Evolutionary conservation across 352 stramenopile genomes (phyloP).

Genomic region (Elongisporangium undulatum): DNA sequence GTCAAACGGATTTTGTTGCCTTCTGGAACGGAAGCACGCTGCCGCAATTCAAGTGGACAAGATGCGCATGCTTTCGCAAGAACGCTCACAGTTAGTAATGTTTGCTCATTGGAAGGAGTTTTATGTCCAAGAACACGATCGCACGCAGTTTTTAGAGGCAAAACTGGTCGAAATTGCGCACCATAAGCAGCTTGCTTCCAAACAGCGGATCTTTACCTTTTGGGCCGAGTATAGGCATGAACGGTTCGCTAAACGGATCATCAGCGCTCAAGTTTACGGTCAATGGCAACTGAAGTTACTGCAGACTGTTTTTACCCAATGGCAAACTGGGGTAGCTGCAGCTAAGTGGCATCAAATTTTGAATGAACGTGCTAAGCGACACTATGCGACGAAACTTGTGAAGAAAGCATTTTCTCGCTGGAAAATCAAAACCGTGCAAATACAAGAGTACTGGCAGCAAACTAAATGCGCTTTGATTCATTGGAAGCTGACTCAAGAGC

Average conservation of each 20-base stretch:
- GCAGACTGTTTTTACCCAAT: slow-evolving; percentile 13
- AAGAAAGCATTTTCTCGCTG: slow-evolving; percentile 29
- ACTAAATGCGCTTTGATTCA: slow-evolving; percentile 34
- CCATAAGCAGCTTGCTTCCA: neutral
- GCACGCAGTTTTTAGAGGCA: neutral
- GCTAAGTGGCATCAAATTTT: slow-evolving; percentile 43
- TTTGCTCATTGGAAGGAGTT: neutral
- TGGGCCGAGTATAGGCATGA: neutral
- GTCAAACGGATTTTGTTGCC: slow-evolving; percentile 13
- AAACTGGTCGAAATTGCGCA: neutral
- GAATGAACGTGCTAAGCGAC: slow-evolving; percentile 21
- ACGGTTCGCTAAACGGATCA: neutral
- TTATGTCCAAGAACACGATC: neutral
- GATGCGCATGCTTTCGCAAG: neutral
- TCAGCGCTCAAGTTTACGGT: neutral
- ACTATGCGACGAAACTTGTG: slow-evolving; percentile 17
- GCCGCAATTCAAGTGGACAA: neutral
- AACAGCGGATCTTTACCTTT: neutral
- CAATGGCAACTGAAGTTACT: neutral
- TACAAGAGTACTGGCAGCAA: slow-evolving; percentile 16
- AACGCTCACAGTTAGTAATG: neutral
- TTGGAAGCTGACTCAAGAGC: slow-evolving; percentile 43
- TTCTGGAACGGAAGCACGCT: neutral
- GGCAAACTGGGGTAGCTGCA: slow-evolving; percentile 25
- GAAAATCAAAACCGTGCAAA: slow-evolving; percentile 13